These are phyloP conservation scores for Diversispora epigaea DNA, from an alignment of 192 early-diverging fungal species.

Conservation along the genomic window DNA sequence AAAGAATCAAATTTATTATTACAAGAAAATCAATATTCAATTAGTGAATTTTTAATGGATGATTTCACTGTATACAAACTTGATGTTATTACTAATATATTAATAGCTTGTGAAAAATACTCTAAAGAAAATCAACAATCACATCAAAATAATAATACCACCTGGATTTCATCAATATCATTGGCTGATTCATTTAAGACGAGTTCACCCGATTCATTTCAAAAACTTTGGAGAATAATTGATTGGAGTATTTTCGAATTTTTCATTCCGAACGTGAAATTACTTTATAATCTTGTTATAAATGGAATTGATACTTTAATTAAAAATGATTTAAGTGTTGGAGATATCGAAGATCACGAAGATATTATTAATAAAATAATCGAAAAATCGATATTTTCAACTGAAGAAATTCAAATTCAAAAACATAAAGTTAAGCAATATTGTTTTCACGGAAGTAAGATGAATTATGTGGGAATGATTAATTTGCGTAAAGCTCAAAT, in stretches of 20 bases:
- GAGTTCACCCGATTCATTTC: conserved; percentile 17
- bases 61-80: conserved; percentile 19
- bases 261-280: conserved; percentile 6
- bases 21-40: background rate
- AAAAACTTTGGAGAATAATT: conserved; percentile 1
- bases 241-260: conserved; percentile 15
- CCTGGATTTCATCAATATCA: conserved; percentile 5
- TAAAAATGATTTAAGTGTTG: background rate
- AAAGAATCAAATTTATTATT: background rate
- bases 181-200: background rate
- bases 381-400: background rate
- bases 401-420: background rate
- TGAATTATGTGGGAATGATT: conserved; percentile 6
- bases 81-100: conserved; percentile 8
- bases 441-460: background rate
- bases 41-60: background rate
- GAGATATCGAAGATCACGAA: background rate
- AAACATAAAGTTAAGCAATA: background rate
- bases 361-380: background rate
- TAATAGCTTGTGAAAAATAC: conserved; percentile 9
- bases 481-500: conserved; percentile 12
- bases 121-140: conserved; percentile 16
- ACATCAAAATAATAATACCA: background rate
- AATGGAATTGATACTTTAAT: background rate
- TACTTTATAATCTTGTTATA: background rate